Conservation (phyloP, 2,329 filamentous ascomycete genomes). For the Ophiocordyceps unilateralis region DNA sequence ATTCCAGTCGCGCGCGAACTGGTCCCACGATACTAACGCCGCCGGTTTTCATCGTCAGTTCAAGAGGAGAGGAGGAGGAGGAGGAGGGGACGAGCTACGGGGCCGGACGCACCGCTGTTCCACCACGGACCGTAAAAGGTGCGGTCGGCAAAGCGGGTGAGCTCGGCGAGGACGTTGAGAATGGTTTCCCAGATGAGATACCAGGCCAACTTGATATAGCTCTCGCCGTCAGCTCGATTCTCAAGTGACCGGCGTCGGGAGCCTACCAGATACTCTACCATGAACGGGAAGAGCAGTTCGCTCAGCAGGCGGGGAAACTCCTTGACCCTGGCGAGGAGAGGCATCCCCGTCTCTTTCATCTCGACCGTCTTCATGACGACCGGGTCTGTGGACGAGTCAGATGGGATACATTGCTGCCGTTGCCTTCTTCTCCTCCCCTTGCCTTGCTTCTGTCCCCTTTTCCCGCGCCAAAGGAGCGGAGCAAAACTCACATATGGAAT, state of each 20-base stretch:
- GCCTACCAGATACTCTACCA: constrained; percentile 53
- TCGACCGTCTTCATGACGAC: constrained; percentile 48
- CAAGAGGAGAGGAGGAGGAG: not conserved
- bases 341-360: constrained; percentile 49
- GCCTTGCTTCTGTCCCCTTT: too few relatives aligned
- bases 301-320: constrained; percentile 61
- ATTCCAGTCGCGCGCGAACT: constrained; percentile 71
- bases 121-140: constrained; percentile 53
- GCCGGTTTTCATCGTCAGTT: not conserved
- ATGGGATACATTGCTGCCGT: too few relatives aligned
- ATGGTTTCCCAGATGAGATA: constrained; percentile 69
- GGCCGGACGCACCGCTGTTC: constrained; percentile 27
- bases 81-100: not conserved
- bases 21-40: constrained; percentile 43
- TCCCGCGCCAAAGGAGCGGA: too few relatives aligned
- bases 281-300: constrained; percentile 61
- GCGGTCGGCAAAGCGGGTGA: constrained; percentile 61
- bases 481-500: constrained; percentile 40
- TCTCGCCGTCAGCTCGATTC: not conserved
- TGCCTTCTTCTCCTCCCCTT: not conserved
- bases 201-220: constrained; percentile 39
- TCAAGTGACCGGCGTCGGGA: not conserved
- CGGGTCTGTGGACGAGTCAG: constrained; percentile 28
- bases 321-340: constrained; percentile 40
- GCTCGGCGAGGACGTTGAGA: constrained; percentile 58